Percentiles rank a stretch among this genome's conserved stretches.
These are phyloP conservation scores for Pilobolus umbonatus DNA, from an alignment of 192 early-diverging fungal genomes.

Conservation along the genomic window DNA sequence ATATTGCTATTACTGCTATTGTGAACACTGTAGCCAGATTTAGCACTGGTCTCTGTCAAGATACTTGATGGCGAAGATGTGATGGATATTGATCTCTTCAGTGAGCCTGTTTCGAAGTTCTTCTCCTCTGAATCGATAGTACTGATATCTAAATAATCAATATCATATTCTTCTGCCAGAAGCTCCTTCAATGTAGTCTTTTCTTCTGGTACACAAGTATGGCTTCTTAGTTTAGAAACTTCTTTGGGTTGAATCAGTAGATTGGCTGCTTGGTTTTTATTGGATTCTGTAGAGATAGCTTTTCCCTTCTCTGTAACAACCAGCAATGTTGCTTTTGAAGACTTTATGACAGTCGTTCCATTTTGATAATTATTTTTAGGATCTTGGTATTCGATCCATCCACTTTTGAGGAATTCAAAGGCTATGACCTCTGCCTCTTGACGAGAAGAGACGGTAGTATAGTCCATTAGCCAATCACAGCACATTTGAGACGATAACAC, in stretches of 20 bases:
- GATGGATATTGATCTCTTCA: too few relatives aligned
- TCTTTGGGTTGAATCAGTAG: neutral
- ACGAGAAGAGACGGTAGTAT: constrained; percentile 41
- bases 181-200: constrained; percentile 7
- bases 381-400: constrained; percentile 37
- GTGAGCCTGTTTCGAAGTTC: too few relatives aligned
- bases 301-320: constrained; percentile 15
- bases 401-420: constrained; percentile 38
- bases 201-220: neutral
- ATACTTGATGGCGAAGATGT: too few relatives aligned
- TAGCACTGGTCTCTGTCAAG: too few relatives aligned
- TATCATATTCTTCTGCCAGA: constrained; percentile 5
- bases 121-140: too few relatives aligned
- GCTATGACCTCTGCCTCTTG: constrained; percentile 44
- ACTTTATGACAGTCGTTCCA: neutral
- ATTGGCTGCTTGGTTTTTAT: neutral
- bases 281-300: neutral
- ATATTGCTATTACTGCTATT: too few relatives aligned
- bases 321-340: constrained; percentile 8
- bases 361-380: neutral
- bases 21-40: too few relatives aligned
- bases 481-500: constrained; percentile 20
- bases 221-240: neutral
- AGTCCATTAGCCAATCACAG: constrained; percentile 49
- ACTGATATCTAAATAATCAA: too few relatives aligned